A percentile compares a stretch with the other conserved stretches of the same genome.
These are phyloP conservation scores for Solanum bukasovii DNA, from an alignment of 257 asterid genomes.

Conservation along the genomic window DNA sequence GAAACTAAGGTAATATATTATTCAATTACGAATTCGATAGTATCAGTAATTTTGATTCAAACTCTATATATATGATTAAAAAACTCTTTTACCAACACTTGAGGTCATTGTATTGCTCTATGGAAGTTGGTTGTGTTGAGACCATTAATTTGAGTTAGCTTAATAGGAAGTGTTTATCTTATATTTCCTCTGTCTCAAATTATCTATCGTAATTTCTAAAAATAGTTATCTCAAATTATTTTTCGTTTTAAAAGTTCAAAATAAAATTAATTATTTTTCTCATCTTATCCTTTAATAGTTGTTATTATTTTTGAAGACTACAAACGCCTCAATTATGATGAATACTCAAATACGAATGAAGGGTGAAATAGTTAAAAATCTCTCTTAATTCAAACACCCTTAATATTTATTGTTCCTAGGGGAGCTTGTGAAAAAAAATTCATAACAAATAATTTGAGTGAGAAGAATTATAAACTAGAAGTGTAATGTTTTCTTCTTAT, in stretches of 20 bases:
- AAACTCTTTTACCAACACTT: neutral
- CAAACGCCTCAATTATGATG: neutral
- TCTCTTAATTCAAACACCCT: neutral
- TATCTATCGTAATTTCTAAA: neutral
- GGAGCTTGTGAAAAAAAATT: neutral
- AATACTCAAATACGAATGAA: neutral
- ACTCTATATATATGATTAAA: no score
- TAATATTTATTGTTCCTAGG: neutral
- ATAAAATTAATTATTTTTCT: no score
- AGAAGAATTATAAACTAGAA: neutral
- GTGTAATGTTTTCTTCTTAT: neutral
- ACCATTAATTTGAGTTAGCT: neutral
- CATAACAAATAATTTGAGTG: neutral
- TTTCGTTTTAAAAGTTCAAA: neutral
- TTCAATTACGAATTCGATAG: neutral
- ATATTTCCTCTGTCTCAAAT: no score
- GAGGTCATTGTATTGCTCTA: neutral
- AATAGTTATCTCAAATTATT: no score
- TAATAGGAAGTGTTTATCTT: neutral
- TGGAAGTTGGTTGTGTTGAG: neutral
- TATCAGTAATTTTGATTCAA: neutral
- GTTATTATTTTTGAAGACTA: neutral
- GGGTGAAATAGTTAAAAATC: neutral
- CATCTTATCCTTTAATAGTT: neutral
- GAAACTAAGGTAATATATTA: conserved; percentile 19